Conservation (phyloP, 78 protist genomes). For the Ministeria vibrans region DNA sequence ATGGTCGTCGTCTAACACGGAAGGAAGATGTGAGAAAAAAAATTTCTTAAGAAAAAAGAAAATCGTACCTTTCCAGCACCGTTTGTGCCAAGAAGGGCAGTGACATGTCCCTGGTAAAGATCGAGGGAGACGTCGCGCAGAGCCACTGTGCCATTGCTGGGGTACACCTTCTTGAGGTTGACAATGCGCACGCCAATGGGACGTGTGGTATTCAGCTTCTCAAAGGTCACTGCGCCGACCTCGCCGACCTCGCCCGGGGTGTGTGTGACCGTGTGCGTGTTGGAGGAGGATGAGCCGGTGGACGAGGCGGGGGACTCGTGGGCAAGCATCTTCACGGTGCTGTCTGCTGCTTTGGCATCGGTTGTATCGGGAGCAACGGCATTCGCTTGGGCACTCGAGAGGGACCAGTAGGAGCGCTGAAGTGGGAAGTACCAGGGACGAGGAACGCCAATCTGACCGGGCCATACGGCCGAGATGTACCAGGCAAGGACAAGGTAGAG, state of each 20-base stretch:
- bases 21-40: neutral
- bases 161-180: constrained; percentile 17
- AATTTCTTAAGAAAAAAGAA: neutral
- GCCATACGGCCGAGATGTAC: constrained; percentile 45
- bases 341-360: no score
- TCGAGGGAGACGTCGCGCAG: neutral
- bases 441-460: constrained; percentile 53
- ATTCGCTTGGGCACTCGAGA: no score
- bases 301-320: no score
- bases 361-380: no score
- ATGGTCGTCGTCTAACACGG: constrained; percentile 84
- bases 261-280: neutral
- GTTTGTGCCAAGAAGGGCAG: constrained; percentile 14
- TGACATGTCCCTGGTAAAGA: constrained; percentile 28
- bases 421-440: constrained; percentile 43
- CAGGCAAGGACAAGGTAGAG: constrained; percentile 30
- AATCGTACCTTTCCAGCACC: constrained; percentile 36
- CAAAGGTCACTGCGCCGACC: neutral
- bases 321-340: no score
- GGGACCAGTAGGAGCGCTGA: constrained; percentile 49
- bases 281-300: no score
- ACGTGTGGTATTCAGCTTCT: neutral
- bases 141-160: neutral
- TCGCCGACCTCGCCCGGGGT: neutral
- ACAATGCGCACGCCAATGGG: neutral